Evolutionary conservation across 768 basidiomycete species (phyloP), one percentile per base, ranked within the genome.

Genomic region (Amanita jacksonii): DNA sequence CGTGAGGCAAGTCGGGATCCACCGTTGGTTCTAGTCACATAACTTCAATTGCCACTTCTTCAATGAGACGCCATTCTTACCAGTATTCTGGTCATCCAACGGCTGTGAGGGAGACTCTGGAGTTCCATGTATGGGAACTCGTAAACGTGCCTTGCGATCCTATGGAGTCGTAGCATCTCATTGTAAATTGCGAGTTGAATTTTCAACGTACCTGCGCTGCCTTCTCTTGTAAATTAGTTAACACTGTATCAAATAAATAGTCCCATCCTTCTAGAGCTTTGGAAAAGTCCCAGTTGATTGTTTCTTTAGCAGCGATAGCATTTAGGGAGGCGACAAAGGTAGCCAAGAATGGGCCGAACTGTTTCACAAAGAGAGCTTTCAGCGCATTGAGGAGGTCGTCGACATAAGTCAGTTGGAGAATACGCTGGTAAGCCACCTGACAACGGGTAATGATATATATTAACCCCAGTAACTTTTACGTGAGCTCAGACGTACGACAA

Each of bases 391-490:
- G 72, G 15, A 99, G 79, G 34, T 90, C 86, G 0, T 93, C 89
- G 45, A 96, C 84, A 57, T 97, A 98, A 7, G 91, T 82, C 28
- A 99, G 73, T 49, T 94, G 92, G 13, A 99, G 73, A 48, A 99
- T 90, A 45, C 93, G 86, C 57, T 96, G 92, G 67, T 96, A 98
- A 30, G 92, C 90, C 43, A 94, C 91, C 91, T 94, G 54, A 3
- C 47, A 24, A 9, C 33, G 25, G 10, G 20, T 20, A 48, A 15
- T 18, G 35, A n/a, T n/a, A n/a, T n/a, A n/a, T n/a, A 47, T 45
- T 44, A 48, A 36, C 42, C 10, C 18, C 12, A 8, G n/a, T 9
- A 20, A 16, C 28, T 9, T 13, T 19, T 19, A 31, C 37, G 20
- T 19, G 37, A 12, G 9, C 41, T 30, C 40, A 37, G 8, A 69